A percentile compares a stretch with the other conserved stretches of the same genome.
phyloP scores from a whole-genome alignment of 768 basidiomycete species.

The Macrolepiota fuliginosa region DNA sequence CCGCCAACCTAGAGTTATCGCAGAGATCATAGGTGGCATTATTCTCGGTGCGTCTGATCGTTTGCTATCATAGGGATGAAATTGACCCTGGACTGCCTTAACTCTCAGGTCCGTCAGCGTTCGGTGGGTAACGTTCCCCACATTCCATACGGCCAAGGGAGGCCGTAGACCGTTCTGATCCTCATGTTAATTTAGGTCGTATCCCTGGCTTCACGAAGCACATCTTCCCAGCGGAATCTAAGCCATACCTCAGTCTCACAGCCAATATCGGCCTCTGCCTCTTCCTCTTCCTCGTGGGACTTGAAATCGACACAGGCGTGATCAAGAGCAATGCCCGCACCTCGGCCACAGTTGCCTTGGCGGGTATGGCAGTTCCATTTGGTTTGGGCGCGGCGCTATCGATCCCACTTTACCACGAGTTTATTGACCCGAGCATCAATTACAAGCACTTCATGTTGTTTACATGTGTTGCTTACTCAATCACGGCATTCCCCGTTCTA shows the following conservation, averaged over 20 bases:
- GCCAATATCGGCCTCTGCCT: slow-evolving; percentile 88
- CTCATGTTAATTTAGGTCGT: slow-evolving; percentile 42
- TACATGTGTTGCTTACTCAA: slow-evolving; percentile 87
- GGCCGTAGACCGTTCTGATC: too few relatives aligned
- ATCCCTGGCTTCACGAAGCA: slow-evolving; percentile 87
- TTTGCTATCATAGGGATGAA: not conserved
- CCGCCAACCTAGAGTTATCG: slow-evolving; percentile 83
- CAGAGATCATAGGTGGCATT: slow-evolving; percentile 86
- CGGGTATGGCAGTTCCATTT: slow-evolving; percentile 88
- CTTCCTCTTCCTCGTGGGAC: slow-evolving; percentile 91
- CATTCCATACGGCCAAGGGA: too few relatives aligned
- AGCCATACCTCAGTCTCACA: slow-evolving; percentile 78
- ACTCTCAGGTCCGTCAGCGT: slow-evolving; percentile 45
- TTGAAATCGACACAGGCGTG: slow-evolving; percentile 81
- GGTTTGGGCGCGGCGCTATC: slow-evolving; percentile 70
- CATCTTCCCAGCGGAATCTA: slow-evolving; percentile 74
- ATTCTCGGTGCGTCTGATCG: slow-evolving; percentile 53
- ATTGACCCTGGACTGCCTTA: not conserved
- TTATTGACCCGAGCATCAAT: slow-evolving; percentile 61
- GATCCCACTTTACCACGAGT: slow-evolving; percentile 69
- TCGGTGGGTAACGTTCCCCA: slow-evolving; percentile 27
- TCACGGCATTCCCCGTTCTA: slow-evolving; percentile 84
- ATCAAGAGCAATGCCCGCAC: slow-evolving; percentile 76
- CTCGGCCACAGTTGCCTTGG: slow-evolving; percentile 68
- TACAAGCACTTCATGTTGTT: slow-evolving; percentile 96